Percentiles rank a stretch among this genome's conserved stretches.
Evolutionary conservation across 768 basidiomycete species (phyloP).

Genomic region (Lactarius deliciosus): DNA sequence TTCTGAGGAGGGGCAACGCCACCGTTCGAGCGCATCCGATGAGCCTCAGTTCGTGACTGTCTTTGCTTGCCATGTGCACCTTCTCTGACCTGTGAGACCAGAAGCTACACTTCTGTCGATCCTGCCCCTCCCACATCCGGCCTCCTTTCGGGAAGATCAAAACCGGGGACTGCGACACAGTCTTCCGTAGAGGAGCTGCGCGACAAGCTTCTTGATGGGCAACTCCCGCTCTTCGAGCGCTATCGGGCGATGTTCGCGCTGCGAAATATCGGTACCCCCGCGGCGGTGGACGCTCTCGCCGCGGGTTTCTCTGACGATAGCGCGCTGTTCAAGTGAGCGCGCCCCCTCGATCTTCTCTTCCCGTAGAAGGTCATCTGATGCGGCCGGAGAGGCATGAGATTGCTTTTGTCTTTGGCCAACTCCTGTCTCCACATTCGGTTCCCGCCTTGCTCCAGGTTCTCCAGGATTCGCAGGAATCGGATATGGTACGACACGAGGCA

Average conservation of each 20-base stretch:
- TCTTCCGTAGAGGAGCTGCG: slow-evolving; percentile 55
- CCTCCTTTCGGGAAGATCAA: slow-evolving; percentile 55
- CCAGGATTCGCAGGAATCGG: slow-evolving; percentile 68
- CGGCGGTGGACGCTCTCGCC: slow-evolving; percentile 88
- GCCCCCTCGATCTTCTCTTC: neutral
- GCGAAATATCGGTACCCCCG: slow-evolving; percentile 84
- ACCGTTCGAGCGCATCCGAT: slow-evolving; percentile 39
- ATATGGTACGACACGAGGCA: slow-evolving; percentile 98
- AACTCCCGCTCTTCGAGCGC: slow-evolving; percentile 79
- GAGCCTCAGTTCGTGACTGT: slow-evolving; percentile 41
- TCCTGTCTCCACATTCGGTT: slow-evolving; percentile 85
- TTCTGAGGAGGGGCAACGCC: slow-evolving; percentile 65
- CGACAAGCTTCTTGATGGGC: slow-evolving; percentile 60
- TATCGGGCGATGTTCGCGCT: slow-evolving; percentile 99
- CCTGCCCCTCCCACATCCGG: slow-evolving; percentile 80
- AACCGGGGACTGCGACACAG: slow-evolving; percentile 49
- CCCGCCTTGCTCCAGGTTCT: slow-evolving; percentile 81
- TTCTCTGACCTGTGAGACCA: slow-evolving; percentile 33
- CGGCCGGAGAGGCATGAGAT: slow-evolving; percentile 78
- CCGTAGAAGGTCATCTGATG: neutral
- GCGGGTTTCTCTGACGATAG: slow-evolving; percentile 87
- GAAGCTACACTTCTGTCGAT: slow-evolving; percentile 81
- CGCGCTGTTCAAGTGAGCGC: slow-evolving; percentile 84
- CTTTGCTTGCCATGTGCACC: neutral
- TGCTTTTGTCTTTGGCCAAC: slow-evolving; percentile 96